Evolutionary conservation across 2,329 filamentous ascomycete species (phyloP).

Genomic region (Claviceps paspali): DNA sequence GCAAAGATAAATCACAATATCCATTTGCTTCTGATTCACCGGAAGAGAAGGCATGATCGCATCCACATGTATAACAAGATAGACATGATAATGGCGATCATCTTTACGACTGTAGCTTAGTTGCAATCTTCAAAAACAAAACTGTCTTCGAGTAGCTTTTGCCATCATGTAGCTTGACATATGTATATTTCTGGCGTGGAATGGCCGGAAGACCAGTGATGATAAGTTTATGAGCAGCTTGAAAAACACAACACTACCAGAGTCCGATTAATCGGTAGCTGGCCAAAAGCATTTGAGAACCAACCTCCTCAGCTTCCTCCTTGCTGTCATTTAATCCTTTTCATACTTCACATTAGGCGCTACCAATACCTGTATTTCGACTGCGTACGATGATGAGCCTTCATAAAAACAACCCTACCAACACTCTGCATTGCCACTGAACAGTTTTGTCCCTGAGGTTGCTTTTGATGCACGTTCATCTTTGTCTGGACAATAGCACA

Average conservation of each 20-base stretch:
- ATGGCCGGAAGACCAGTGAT: neutral
- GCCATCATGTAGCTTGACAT: neutral
- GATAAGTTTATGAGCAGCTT: neutral
- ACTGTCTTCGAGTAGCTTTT: neutral
- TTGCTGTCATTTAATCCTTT: too few relatives aligned
- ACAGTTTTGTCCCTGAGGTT: neutral
- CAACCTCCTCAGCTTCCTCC: too few relatives aligned
- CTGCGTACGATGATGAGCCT: neutral
- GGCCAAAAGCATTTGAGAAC: too few relatives aligned
- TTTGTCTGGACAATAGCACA: slow-evolving; percentile 40
- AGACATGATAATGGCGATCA: neutral
- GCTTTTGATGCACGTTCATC: slow-evolving; percentile 10
- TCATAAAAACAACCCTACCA: neutral
- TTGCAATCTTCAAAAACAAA: neutral
- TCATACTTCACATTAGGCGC: neutral
- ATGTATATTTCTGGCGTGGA: neutral
- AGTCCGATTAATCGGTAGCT: neutral
- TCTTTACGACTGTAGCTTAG: neutral
- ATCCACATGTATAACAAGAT: neutral
- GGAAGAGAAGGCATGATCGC: neutral
- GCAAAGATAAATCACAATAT: slow-evolving; percentile 22
- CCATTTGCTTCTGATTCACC: neutral
- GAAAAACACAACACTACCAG: neutral
- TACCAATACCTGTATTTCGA: neutral
- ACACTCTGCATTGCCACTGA: neutral